phyloP scores from a whole-genome alignment of 2,329 filamentous ascomycete genomes.

The Domatiomyces catenatus region DNA sequence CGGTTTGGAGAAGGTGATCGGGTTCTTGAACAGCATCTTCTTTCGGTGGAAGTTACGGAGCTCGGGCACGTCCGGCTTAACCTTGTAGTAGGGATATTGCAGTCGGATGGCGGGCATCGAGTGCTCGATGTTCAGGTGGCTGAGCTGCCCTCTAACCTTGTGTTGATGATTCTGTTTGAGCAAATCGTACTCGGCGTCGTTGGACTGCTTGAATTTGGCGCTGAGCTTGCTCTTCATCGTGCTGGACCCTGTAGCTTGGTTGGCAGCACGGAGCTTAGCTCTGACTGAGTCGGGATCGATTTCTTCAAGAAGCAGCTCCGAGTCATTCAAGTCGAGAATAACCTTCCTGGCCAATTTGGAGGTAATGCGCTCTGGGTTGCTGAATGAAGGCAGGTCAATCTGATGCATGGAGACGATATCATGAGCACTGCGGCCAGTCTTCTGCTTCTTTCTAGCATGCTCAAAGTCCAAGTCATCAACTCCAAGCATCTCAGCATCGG shows the following conservation, averaged over 20 bases:
- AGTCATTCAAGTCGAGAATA: conserved; percentile 74
- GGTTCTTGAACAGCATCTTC: conserved; percentile 51
- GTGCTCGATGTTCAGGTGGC: conserved; percentile 86
- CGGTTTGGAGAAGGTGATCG: conserved; percentile 59
- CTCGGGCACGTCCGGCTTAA: conserved; percentile 57
- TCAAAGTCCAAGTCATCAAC: conserved; percentile 34
- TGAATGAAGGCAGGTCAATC: conserved; percentile 55
- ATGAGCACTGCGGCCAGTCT: conserved; percentile 29
- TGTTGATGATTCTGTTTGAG: conserved; percentile 94
- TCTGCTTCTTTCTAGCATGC: conserved; percentile 52
- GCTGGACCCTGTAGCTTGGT: conserved; percentile 44
- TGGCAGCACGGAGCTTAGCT: conserved; percentile 23
- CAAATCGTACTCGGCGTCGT: conserved; percentile 87
- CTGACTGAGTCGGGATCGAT: conserved; percentile 50
- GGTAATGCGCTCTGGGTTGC: conserved; percentile 63
- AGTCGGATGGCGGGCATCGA: conserved; percentile 80
- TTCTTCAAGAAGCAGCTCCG: conserved; percentile 69
- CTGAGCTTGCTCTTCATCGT: conserved; percentile 40
- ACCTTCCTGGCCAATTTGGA: conserved; percentile 62
- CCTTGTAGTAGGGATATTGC: conserved; percentile 91
- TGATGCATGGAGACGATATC: conserved; percentile 38
- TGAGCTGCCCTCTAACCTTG: conserved; percentile 84
- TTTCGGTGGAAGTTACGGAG: conserved; percentile 75
- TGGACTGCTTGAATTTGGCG: conserved; percentile 85
- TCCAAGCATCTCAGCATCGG: conserved; percentile 45